Conservation (phyloP, 2,329 filamentous ascomycete species). For the Epichloe typhina region DNA sequence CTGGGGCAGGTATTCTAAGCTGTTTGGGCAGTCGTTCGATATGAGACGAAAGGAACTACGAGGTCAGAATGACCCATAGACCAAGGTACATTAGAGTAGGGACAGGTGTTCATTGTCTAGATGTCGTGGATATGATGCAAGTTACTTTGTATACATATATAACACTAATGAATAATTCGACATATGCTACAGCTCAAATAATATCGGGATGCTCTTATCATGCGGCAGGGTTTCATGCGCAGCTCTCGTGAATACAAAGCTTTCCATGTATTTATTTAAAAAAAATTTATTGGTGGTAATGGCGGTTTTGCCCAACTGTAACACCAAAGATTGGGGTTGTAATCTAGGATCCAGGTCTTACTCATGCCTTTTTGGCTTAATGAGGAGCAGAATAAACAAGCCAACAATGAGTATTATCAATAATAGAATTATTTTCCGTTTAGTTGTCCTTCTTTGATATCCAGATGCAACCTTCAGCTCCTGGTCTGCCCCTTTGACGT, state of each 20-base stretch:
- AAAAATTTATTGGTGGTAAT: background rate
- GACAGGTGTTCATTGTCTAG: no score
- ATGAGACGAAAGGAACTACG: background rate
- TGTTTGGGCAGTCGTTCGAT: conserved; percentile 10
- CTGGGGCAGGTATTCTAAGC: conserved; percentile 16
- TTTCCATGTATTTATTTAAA: no score
- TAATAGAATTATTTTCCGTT: conserved; percentile 86
- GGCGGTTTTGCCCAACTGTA: background rate
- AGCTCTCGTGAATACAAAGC: no score
- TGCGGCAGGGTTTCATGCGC: no score
- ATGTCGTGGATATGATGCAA: no score
- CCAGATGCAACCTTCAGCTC: conserved; percentile 79
- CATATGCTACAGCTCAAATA: no score
- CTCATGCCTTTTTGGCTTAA: conserved; percentile 58
- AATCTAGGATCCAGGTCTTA: conserved; percentile 4
- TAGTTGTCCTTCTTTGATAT: conserved; percentile 79
- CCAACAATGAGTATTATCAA: conserved; percentile 72
- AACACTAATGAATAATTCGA: no score
- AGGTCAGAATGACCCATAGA: no score
- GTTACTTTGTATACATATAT: no score
- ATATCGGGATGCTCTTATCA: no score
- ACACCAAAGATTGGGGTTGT: background rate
- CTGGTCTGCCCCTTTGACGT: conserved; percentile 86
- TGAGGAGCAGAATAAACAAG: conserved; percentile 68
- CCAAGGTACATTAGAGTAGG: no score